These are phyloP conservation scores for Apiotrichum siamense DNA, from an alignment of 1,284 basidiomycete genomes.

Conservation along the genomic window DNA sequence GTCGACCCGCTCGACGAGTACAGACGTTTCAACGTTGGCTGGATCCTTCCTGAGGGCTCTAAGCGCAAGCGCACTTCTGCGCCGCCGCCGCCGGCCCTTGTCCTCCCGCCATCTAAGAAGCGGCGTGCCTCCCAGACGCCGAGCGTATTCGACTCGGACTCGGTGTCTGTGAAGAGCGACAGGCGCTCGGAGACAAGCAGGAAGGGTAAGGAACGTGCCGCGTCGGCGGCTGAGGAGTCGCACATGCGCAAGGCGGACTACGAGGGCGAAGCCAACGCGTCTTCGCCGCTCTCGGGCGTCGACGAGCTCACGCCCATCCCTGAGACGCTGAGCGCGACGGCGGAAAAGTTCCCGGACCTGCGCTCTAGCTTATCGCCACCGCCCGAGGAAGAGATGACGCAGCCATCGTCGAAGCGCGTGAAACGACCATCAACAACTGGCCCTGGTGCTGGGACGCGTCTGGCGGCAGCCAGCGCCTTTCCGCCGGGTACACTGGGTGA, in stretches of 20 bases:
- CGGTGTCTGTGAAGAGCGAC: background rate
- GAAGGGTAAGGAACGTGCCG: background rate
- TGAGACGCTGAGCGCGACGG: background rate
- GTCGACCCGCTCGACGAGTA: constrained; percentile 71
- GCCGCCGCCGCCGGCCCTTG: background rate
- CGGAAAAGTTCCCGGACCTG: background rate
- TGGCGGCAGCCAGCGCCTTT: constrained; percentile 26
- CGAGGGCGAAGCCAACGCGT: background rate
- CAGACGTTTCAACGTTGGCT: constrained; percentile 75
- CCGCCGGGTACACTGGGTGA: constrained; percentile 38
- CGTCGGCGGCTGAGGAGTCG: background rate
- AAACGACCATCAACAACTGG: background rate
- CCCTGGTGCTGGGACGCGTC: too few relatives aligned
- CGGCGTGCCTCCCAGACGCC: constrained; percentile 4
- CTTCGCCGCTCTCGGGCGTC: background rate
- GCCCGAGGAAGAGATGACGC: background rate
- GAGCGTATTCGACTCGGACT: background rate
- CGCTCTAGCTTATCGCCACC: constrained; percentile 7
- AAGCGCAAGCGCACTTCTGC: constrained; percentile 54
- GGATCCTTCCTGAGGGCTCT: constrained; percentile 74
- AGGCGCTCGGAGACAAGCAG: background rate
- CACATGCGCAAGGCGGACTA: constrained; percentile 21
- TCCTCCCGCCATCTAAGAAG: background rate
- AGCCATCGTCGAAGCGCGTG: constrained; percentile 3
- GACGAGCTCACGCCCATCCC: constrained; percentile 11